A percentile compares a stretch with the other conserved stretches of the same genome.
These are phyloP conservation scores for Entomortierella beljakovae DNA, from an alignment of 192 early-diverging fungal genomes.

Conservation along the genomic window DNA sequence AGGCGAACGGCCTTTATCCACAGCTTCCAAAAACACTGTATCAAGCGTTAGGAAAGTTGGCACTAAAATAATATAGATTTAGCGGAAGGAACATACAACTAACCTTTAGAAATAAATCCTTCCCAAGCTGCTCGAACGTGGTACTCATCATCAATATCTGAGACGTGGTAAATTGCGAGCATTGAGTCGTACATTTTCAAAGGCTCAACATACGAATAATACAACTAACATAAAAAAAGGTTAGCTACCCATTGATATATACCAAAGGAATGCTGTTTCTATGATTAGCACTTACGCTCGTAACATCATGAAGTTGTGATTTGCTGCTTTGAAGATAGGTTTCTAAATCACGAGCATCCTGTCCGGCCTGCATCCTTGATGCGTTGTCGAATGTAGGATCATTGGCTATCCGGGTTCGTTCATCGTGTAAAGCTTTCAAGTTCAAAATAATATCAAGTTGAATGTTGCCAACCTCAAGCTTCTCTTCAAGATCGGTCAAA, in stretches of 20 bases:
- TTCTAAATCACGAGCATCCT: constrained; percentile 28
- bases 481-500: constrained; percentile 66
- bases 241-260: not conserved
- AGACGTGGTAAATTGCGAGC: constrained; percentile 49
- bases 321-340: constrained; percentile 23
- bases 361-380: constrained; percentile 9
- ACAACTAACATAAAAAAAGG: constrained; percentile 15
- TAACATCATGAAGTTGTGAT: constrained; percentile 27
- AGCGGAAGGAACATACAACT: constrained; percentile 1
- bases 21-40: constrained; percentile 33
- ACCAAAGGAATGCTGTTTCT: no score
- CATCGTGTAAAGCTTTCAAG: constrained; percentile 23
- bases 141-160: constrained; percentile 50
- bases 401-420: not conserved
- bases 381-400: not conserved
- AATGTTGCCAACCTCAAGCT: constrained; percentile 70
- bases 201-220: constrained; percentile 39
- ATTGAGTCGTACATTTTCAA: constrained; percentile 49
- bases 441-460: constrained; percentile 58
- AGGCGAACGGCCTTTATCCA: constrained; percentile 26
- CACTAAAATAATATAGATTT: not conserved
- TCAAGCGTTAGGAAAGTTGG: not conserved
- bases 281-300: constrained; percentile 15
- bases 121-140: constrained; percentile 49
- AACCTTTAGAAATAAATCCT: constrained; percentile 40